Conservation (phyloP, 352 stramenopile genomes). For the Phytophthora pluvialis region DNA sequence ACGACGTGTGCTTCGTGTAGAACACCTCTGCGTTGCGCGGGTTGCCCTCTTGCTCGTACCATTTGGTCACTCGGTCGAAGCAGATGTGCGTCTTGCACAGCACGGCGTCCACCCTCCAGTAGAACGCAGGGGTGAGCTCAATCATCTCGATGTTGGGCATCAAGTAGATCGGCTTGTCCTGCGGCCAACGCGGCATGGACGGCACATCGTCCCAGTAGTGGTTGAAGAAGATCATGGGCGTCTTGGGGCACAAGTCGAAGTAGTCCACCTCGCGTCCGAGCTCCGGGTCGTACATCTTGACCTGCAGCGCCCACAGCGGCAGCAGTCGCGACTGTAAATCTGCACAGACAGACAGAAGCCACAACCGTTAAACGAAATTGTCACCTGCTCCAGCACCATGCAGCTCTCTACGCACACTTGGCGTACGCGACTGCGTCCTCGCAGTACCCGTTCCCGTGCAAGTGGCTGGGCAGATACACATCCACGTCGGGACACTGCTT, state of each 20-base stretch:
- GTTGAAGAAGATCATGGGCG: slow-evolving; percentile 60
- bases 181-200: slow-evolving; percentile 29
- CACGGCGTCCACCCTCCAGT: slow-evolving; percentile 56
- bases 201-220: slow-evolving; percentile 52
- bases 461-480: slow-evolving; percentile 44
- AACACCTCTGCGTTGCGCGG: slow-evolving; percentile 43
- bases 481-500: slow-evolving; percentile 53
- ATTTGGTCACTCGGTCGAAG: slow-evolving; percentile 55
- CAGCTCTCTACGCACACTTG: slow-evolving; percentile 41
- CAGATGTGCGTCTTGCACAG: slow-evolving; percentile 72
- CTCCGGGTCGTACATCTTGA: slow-evolving; percentile 35
- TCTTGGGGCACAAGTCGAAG: slow-evolving; percentile 62
- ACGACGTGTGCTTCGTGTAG: slow-evolving; percentile 65
- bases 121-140: slow-evolving; percentile 55
- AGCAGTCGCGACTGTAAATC: slow-evolving; percentile 45
- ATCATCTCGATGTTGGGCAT: slow-evolving; percentile 64
- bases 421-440: slow-evolving; percentile 58
- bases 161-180: slow-evolving; percentile 54
- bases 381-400: background rate
- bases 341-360: slow-evolving; percentile 2
- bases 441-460: slow-evolving; percentile 51
- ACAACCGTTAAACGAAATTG: too few species aligned
- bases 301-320: slow-evolving; percentile 40
- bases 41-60: slow-evolving; percentile 60
- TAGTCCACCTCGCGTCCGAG: slow-evolving; percentile 45